These are phyloP conservation scores for Zygoascus flipseniorum DNA, from an alignment of 805 yeast genomes.

Conservation along the genomic window DNA sequence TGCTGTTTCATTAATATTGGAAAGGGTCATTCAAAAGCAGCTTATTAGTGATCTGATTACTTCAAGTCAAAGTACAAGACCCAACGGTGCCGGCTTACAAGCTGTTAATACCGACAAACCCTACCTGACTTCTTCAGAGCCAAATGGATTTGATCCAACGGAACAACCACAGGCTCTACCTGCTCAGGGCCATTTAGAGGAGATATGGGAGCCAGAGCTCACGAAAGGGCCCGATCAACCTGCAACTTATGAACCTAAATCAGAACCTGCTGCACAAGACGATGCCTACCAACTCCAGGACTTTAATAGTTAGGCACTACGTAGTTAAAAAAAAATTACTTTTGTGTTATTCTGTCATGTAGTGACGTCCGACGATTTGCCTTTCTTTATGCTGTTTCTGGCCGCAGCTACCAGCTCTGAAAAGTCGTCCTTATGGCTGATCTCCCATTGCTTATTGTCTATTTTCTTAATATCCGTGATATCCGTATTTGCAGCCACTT, in stretches of 20 bases:
- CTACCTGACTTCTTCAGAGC: no score
- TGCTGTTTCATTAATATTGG: not conserved
- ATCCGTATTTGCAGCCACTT: not conserved
- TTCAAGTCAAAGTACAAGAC: not conserved
- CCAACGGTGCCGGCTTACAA: no score
- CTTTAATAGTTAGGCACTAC: no score
- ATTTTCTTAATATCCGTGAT: conserved; percentile 10
- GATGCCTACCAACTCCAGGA: no score
- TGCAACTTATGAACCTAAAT: no score
- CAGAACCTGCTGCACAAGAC: no score
- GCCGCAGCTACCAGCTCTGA: conserved; percentile 20
- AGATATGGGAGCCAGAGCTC: no score
- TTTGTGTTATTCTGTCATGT: not conserved
- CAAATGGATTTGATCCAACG: no score
- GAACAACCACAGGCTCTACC: no score
- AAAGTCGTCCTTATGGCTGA: conserved; percentile 18
- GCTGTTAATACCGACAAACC: no score
- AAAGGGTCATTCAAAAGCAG: conserved; percentile 1
- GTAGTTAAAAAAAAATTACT: not conserved
- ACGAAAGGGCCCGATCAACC: no score
- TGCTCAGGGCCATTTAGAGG: no score
- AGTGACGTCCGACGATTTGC: not conserved
- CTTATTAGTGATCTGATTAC: not conserved
- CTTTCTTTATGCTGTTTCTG: not conserved
- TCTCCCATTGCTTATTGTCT: conserved; percentile 19